Evolutionary conservation across 305 asterid genomes (phyloP).

Genomic region (Withania somnifera): DNA sequence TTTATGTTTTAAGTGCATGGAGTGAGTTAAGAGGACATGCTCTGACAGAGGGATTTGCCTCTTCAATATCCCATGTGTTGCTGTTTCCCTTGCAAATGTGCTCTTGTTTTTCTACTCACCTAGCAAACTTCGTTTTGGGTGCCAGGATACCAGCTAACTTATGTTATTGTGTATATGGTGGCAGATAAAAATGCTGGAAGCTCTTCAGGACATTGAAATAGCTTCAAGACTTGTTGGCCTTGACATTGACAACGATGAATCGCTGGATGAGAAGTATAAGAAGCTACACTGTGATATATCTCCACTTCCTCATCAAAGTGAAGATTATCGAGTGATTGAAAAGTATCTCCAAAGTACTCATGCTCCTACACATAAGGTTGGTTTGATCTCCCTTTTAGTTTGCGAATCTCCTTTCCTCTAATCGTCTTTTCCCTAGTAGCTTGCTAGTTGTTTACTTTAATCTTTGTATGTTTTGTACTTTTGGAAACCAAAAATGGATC

Average conservation of each 20-base stretch:
- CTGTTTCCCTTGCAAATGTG: not conserved
- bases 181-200: constrained; percentile 98
- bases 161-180: constrained; percentile 4
- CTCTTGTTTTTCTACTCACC: not conserved
- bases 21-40: not conserved
- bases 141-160: not conserved
- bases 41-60: not conserved
- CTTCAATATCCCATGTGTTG: not conserved
- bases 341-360: constrained; percentile 82
- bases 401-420: not conserved
- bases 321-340: constrained; percentile 65
- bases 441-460: not conserved
- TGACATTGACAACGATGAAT: constrained; percentile 49
- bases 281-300: constrained; percentile 64
- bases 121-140: not conserved
- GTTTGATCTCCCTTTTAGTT: constrained; percentile 12
- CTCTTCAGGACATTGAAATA: constrained; percentile 96
- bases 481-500: not conserved
- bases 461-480: not conserved
- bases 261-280: constrained; percentile 80
- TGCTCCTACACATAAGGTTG: constrained; percentile 96
- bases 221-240: constrained; percentile 89
- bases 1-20: not conserved
- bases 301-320: constrained; percentile 71
- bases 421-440: not conserved